These are phyloP conservation scores for Rosellinia necatrix DNA, from an alignment of 2,329 filamentous ascomycete genomes.

Conservation along the genomic window DNA sequence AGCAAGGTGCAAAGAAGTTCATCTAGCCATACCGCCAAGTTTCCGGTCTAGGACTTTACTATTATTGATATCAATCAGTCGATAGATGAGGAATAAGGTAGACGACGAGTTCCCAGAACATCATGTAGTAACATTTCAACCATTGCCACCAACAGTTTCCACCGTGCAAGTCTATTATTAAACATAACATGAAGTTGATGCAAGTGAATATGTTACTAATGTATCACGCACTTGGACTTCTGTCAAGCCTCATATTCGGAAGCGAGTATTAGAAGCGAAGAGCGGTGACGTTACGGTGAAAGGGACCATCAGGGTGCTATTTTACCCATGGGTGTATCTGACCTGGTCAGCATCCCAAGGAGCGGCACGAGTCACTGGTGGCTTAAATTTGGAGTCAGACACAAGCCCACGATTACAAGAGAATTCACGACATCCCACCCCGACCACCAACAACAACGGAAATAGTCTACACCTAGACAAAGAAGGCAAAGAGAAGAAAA, in stretches of 20 bases:
- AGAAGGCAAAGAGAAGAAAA: too few relatives aligned
- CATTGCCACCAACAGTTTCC: slow-evolving; percentile 8
- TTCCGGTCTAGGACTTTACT: not conserved
- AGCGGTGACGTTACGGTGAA: not conserved
- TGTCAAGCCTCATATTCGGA: not conserved
- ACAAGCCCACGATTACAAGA: not conserved
- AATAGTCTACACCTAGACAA: too few relatives aligned
- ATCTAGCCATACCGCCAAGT: not conserved
- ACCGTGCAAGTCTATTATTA: not conserved
- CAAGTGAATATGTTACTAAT: not conserved
- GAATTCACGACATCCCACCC: not conserved
- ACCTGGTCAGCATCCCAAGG: not conserved
- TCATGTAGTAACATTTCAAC: not conserved
- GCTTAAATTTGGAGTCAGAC: not conserved
- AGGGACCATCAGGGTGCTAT: not conserved
- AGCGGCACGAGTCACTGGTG: not conserved
- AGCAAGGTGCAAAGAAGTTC: not conserved
- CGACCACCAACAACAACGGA: slow-evolving; percentile 4
- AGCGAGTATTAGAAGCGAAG: not conserved
- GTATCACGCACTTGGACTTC: not conserved
- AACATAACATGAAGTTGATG: not conserved
- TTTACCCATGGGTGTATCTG: not conserved
- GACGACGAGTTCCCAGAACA: not conserved
- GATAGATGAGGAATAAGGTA: not conserved
- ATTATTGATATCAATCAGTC: not conserved